A percentile compares a stretch with the other conserved stretches of the same genome.
Conservation (phyloP, 2,329 filamentous ascomycete species). For the Sporothrix variecibatus region DNA sequence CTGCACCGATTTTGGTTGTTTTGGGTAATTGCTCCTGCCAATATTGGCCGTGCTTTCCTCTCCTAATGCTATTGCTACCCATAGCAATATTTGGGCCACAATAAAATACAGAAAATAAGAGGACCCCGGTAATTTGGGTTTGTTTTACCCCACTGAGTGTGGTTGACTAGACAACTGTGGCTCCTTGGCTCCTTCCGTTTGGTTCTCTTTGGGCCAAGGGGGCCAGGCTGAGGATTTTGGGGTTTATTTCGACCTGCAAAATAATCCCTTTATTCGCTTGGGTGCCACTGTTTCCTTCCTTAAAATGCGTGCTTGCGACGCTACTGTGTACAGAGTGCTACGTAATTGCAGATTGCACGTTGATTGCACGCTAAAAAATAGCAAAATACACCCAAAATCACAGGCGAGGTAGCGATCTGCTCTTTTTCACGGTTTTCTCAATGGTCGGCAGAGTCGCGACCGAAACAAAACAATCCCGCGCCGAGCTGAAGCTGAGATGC, state of each 20-base stretch:
- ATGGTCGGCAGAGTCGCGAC: neutral
- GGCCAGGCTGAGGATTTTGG: neutral
- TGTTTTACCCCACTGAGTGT: conserved; percentile 31
- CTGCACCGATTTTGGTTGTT: neutral
- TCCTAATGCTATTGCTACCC: neutral
- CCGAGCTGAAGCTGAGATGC: neutral
- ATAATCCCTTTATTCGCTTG: neutral
- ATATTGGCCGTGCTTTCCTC: conserved; percentile 10
- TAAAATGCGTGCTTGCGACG: too few relatives aligned
- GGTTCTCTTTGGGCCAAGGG: neutral
- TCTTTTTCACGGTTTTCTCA: neutral
- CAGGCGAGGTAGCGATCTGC: neutral
- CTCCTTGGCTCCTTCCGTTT: neutral
- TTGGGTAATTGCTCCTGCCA: conserved; percentile 7
- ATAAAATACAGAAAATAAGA: neutral
- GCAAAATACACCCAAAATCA: neutral
- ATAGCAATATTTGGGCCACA: conserved; percentile 17
- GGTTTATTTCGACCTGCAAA: neutral
- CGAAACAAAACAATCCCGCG: conserved; percentile 8
- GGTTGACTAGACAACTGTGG: conserved; percentile 31
- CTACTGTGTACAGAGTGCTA: neutral
- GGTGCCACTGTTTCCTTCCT: neutral
- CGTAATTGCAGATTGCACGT: neutral
- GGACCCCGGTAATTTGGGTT: neutral
- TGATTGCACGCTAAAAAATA: neutral